Percentiles rank a stretch among this genome's conserved stretches.
Evolutionary conservation across 73 alveolate genomes (phyloP).

Genomic region (Tetrahymena elliotti): DNA sequence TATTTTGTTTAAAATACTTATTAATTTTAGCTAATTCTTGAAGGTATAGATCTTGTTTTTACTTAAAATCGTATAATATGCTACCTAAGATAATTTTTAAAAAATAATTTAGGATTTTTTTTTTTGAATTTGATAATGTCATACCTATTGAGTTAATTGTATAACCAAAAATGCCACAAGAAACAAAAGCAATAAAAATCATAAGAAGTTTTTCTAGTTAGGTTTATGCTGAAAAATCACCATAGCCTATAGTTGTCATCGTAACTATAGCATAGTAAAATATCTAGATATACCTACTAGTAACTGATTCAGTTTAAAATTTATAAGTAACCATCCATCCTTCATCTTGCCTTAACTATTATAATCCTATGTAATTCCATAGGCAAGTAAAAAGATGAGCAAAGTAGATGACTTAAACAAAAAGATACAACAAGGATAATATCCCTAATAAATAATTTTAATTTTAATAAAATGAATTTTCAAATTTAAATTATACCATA

Average conservation of each 20-base stretch:
- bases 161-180: slow-evolving; percentile 35
- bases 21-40: not conserved
- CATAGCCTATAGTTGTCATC: slow-evolving; percentile 42
- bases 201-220: not conserved
- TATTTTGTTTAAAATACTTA: no score
- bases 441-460: not conserved
- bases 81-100: not conserved
- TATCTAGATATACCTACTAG: not conserved
- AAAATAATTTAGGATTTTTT: not conserved
- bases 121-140: not conserved
- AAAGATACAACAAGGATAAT: not conserved
- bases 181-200: slow-evolving; percentile 21
- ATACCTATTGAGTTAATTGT: slow-evolving; percentile 14
- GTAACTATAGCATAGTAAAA: slow-evolving; percentile 35
- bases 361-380: not conserved
- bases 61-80: not conserved
- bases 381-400: not conserved
- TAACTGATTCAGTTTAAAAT: not conserved
- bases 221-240: slow-evolving; percentile 23
- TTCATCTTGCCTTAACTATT: not conserved
- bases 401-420: not conserved
- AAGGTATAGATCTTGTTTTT: not conserved
- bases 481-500: not conserved
- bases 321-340: not conserved
- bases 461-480: not conserved